Base-by-base conservation (phyloP, 257 asterid species). In the Nicotiana tabacum region DNA sequence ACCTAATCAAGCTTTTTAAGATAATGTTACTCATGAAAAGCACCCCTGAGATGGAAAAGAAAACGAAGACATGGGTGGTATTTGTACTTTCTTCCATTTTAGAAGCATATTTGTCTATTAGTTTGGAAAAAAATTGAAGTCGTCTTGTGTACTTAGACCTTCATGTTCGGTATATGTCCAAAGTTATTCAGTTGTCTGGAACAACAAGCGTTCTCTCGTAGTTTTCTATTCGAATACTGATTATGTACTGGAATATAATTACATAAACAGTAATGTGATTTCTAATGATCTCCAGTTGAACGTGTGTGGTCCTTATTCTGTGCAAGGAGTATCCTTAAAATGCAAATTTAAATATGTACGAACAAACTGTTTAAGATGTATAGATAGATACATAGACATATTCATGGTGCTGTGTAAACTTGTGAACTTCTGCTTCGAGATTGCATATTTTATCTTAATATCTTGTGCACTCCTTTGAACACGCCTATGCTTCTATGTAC, bases 121-220 rank as follows among this genome's bases (percentile, higher is more conserved):
- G 61, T 72, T 46, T 74, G 61, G 35, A 74, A 74, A 46, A 9
- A n/a, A 53, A 46, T 24, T 48, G 61, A 24, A 48, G 39, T 72
- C 24, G 46, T 62, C 55, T 69, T 51, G 4, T 27, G 9, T 70
- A 29, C 37, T 33, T 57, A 30, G 12, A 9, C 64, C 24, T 68
- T 11, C 21, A 39, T 85, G 66, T 62, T 85, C 61, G 58, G 33
- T 24, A 37, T 60, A 67, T 83, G 9, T 55, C 5, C 60, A 33
- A 46, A 62, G 66, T 9, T 70, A 74, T 74, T 69, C 48, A 74
- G 61, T 18, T 48, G 79, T 24, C 79, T 74, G 79, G 79, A 74
- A 48, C 79, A 24, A 13, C 27, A 72, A 72, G 61, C 39, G 48
- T 80, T 56, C 29, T 43, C 53, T 48, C 43, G 27, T 74, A 46